phyloP scores from a whole-genome alignment of 352 stramenopile genomes.

The Pythium monospermum region DNA sequence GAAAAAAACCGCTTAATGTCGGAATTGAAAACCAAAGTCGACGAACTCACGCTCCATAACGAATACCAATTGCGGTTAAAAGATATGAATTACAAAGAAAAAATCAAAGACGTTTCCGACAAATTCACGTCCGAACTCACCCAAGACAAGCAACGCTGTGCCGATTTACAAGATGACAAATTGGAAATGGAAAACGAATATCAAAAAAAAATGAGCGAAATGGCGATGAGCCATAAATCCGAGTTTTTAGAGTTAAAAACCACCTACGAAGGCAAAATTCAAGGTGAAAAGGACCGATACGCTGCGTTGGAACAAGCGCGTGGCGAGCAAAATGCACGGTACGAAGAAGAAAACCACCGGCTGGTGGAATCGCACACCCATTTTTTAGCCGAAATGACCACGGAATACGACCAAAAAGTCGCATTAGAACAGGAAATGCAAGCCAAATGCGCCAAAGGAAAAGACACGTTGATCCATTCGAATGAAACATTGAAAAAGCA shows the following conservation, averaged over 20 bases:
- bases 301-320: constrained; percentile 73
- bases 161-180: constrained; percentile 88
- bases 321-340: constrained; percentile 63
- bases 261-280: constrained; percentile 89
- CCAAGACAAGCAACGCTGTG: constrained; percentile 89
- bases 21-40: constrained; percentile 93
- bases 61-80: constrained; percentile 94
- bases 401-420: constrained; percentile 90
- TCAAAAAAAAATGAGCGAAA: constrained; percentile 88
- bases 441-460: constrained; percentile 46
- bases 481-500: constrained; percentile 89
- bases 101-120: constrained; percentile 94
- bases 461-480: constrained; percentile 72
- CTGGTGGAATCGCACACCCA: constrained; percentile 77
- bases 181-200: constrained; percentile 89
- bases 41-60: constrained; percentile 92
- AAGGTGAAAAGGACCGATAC: constrained; percentile 88
- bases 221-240: constrained; percentile 85
- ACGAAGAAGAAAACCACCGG: constrained; percentile 72
- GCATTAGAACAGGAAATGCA: constrained; percentile 80
- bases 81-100: constrained; percentile 95
- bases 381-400: constrained; percentile 89
- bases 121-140: constrained; percentile 92
- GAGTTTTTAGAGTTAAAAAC: constrained; percentile 89
- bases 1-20: constrained; percentile 90